Evolutionary conservation across 805 yeast species (phyloP).

Genomic region (Candida oleophila): DNA sequence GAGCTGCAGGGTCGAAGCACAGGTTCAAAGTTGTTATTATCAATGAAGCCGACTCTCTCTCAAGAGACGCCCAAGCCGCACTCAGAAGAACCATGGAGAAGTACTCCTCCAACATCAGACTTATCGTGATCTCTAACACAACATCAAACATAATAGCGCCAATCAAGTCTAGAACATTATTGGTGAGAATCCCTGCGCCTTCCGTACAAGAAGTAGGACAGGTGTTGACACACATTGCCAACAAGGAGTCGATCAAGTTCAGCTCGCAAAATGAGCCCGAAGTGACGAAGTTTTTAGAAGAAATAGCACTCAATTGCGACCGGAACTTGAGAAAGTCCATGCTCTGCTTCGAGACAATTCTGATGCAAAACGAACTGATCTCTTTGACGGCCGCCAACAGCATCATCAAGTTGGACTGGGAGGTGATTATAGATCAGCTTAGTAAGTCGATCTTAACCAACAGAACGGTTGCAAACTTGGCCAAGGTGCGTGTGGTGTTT

Average conservation of each 20-base stretch:
- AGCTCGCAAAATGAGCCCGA: slow-evolving; percentile 38
- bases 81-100: slow-evolving; percentile 95
- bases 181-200: slow-evolving; percentile 89
- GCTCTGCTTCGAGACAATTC: slow-evolving; percentile 77
- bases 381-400: slow-evolving; percentile 38
- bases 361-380: slow-evolving; percentile 62
- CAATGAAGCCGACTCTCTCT: slow-evolving; percentile 86
- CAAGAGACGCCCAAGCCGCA: slow-evolving; percentile 95
- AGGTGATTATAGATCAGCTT: slow-evolving; percentile 66
- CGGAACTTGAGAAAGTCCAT: slow-evolving; percentile 79
- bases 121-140: slow-evolving; percentile 82
- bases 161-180: slow-evolving; percentile 85
- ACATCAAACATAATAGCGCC: slow-evolving; percentile 93
- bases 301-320: slow-evolving; percentile 54
- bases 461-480: slow-evolving; percentile 60
- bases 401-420: slow-evolving; percentile 84
- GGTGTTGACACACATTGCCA: slow-evolving; percentile 56
- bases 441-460: slow-evolving; percentile 59
- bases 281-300: slow-evolving; percentile 35
- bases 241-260: slow-evolving; percentile 51
- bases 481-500: slow-evolving; percentile 62
- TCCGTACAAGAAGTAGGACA: slow-evolving; percentile 51
- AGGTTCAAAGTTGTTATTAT: slow-evolving; percentile 80
- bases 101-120: slow-evolving; percentile 81
- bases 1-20: slow-evolving; percentile 23